Evolutionary conservation across 768 basidiomycete species (phyloP), one percentile per base, ranked within the genome.

Genomic region (Trametes maxima): DNA sequence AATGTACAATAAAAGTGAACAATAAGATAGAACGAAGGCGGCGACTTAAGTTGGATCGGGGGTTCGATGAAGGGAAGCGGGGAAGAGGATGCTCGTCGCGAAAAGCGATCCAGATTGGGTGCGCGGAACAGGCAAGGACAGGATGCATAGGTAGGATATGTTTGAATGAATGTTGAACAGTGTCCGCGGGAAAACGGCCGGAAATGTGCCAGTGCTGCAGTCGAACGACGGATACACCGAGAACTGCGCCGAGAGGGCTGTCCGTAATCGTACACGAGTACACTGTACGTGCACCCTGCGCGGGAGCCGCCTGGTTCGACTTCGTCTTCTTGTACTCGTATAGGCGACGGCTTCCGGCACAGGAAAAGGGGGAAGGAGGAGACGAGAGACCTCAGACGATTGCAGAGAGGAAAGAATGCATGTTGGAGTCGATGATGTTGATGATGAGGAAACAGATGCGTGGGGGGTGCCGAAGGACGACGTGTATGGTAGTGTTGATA

Each of bases 21-120:
- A 90, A 90, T 90, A 90, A 91, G 80, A 84, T 86, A 87, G 84
- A 85, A 85, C 77, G 79, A 83, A 82, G 79, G 80, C 81, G 75
- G 76, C 62, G 52, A 49, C 56, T 59, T 64, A 43, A 59, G 57
- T 54, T 54, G 48, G 57, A 50, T 59, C 62, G 57, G 57, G 40
- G 57, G 69, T 74, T 73, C 69, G 75, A 70, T 73, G 78, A 35
- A 25, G 40, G 46, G 46, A 45, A 77, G 71, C 73, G 72, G 68
- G 73, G 76, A 77, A 72, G 73, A 76, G 78, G 75, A 78, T 60
- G 62, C 79, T 80, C 76, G 76, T 80, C 79, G 78, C 77, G 77
- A 77, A 68, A 68, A 62, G 68, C 67, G 67, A 70, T 57, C 65
- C 65, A 55, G 60, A 54, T 47, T 47, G 52, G 60, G 62, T 52